Conservation (phyloP, 768 basidiomycete genomes). For the Suillus bovinus region DNA sequence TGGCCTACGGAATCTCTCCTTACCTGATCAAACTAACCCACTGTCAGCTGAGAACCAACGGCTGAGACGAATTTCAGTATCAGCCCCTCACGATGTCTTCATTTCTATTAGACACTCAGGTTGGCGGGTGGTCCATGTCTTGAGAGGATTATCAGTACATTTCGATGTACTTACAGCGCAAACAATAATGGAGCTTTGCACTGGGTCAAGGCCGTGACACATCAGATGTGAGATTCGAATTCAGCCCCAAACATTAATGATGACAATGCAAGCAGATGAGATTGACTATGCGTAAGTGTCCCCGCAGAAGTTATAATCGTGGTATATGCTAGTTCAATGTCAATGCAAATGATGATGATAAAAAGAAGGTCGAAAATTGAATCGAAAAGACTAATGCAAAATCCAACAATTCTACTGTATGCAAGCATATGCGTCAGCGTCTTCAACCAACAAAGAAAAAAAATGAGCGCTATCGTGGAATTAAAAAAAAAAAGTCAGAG, state of each 20-base stretch:
- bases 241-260: neutral
- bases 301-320: constrained; percentile 1
- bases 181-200: no score
- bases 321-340: constrained; percentile 11
- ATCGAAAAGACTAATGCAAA: neutral
- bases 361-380: neutral
- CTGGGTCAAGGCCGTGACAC: neutral
- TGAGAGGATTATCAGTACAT: no score
- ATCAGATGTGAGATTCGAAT: neutral
- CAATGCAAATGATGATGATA: constrained; percentile 7
- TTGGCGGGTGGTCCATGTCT: no score
- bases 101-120: no score
- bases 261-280: neutral
- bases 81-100: no score
- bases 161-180: no score
- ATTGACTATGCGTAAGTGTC: neutral
- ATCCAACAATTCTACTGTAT: neutral
- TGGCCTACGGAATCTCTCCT: no score
- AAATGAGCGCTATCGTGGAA: neutral
- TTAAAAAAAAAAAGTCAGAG: neutral
- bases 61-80: no score
- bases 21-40: no score
- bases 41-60: no score
- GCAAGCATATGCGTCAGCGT: neutral
- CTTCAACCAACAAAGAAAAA: neutral